These are phyloP conservation scores for Chlorella sp. DNA, from an alignment of 139 green algal genomes.

Conservation along the genomic window DNA sequence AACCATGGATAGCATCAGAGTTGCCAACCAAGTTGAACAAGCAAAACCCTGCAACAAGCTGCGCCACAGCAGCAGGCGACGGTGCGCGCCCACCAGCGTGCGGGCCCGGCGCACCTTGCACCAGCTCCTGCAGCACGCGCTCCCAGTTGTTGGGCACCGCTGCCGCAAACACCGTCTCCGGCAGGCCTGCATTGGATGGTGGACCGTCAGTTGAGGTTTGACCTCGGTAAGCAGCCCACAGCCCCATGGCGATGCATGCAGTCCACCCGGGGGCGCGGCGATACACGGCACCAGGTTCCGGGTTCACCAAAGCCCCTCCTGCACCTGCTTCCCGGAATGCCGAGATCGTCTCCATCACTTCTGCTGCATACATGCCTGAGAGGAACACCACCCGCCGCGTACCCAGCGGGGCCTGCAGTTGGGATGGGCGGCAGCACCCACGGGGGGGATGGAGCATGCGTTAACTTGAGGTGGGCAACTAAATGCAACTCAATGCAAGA, in stretches of 20 bases:
- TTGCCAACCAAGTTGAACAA: no score
- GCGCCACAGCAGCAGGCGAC: neutral
- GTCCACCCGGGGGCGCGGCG: no score
- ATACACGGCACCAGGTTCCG: no score
- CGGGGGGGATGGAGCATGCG: neutral
- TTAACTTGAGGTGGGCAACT: no score
- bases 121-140: neutral
- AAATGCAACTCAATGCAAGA: no score
- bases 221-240: neutral
- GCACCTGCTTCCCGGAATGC: constrained; percentile 43
- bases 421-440: neutral
- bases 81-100: neutral
- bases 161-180: constrained; percentile 18
- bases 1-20: no score
- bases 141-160: constrained; percentile 36
- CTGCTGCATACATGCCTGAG: constrained; percentile 45
- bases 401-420: constrained; percentile 11
- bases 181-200: neutral
- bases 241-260: no score
- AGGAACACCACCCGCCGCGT: constrained; percentile 33
- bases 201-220: neutral
- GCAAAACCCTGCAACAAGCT: neutral
- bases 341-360: constrained; percentile 44
- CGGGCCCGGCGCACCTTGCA: constrained; percentile 9
- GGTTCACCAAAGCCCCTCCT: no score